Evolutionary conservation across 495 filamentous ascomycete genomes (phyloP).

Genomic region (Hypomontagnella monticulosa): DNA sequence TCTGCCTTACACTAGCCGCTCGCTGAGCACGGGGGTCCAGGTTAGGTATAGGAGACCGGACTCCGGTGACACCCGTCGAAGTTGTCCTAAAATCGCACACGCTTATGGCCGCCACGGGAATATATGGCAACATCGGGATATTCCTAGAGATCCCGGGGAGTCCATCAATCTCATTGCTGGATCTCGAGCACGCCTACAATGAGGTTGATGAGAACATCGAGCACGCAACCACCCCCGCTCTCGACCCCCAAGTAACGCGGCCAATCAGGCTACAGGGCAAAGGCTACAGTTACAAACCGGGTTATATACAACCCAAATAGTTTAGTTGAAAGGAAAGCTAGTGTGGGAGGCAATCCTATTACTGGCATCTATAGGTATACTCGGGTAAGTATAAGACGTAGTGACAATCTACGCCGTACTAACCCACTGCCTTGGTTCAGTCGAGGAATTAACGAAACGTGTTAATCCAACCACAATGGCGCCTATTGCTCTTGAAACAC

Average conservation of each 20-base stretch:
- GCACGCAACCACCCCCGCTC: constrained; percentile 37
- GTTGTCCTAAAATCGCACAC: neutral
- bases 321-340: neutral
- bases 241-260: neutral
- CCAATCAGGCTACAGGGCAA: constrained; percentile 16
- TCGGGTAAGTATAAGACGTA: constrained; percentile 5
- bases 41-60: neutral
- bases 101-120: constrained; percentile 1
- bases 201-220: constrained; percentile 37
- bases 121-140: constrained; percentile 10
- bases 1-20: neutral
- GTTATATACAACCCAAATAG: constrained; percentile 1
- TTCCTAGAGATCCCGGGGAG: neutral
- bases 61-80: neutral
- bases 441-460: neutral
- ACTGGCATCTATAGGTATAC: neutral
- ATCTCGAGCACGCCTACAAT: constrained; percentile 27
- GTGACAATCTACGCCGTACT: neutral
- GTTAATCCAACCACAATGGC: constrained; percentile 41
- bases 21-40: too few relatives aligned
- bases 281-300: neutral
- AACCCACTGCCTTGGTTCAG: neutral
- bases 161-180: constrained; percentile 13
- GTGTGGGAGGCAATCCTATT: neutral
- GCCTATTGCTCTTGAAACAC: constrained; percentile 44